Evolutionary conservation across 305 asterid species (phyloP).

Genomic region (Caryopteris hybrid): DNA sequence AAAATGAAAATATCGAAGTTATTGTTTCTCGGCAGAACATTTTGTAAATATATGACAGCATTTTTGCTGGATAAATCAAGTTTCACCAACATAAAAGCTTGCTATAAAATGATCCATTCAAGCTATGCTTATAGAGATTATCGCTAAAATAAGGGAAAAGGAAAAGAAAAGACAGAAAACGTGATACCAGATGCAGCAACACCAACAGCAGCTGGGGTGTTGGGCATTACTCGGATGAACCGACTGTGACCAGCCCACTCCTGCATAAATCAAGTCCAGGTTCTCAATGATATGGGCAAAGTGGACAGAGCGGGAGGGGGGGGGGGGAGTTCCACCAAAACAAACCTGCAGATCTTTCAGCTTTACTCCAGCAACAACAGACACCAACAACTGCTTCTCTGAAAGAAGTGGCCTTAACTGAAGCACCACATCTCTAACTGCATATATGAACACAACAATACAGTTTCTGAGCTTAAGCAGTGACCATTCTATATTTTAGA

Average conservation of each 20-base stretch:
- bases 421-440: slow-evolving; percentile 67
- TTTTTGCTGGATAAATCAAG: no score
- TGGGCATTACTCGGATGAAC: slow-evolving; percentile 90
- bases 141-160: not conserved
- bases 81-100: no score
- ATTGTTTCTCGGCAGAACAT: no score
- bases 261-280: slow-evolving; percentile 31
- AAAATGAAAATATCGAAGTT: no score
- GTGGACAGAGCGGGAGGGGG: not conserved
- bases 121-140: not conserved
- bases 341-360: slow-evolving; percentile 86
- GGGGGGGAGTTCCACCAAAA: not conserved
- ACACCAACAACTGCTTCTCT: slow-evolving; percentile 74
- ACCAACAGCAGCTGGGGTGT: slow-evolving; percentile 95
- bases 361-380: slow-evolving; percentile 90
- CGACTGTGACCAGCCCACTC: slow-evolving; percentile 88
- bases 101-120: not conserved
- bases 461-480: not conserved
- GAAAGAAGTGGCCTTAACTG: slow-evolving; percentile 63
- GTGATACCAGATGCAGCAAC: slow-evolving; percentile 80
- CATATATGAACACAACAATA: slow-evolving; percentile 16
- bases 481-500: not conserved
- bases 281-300: no score
- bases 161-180: not conserved
- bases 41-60: no score